A percentile compares a stretch with the other conserved stretches of the same genome.
These are phyloP conservation scores for Leucoagaricus sp. DNA, from an alignment of 1,284 basidiomycete genomes.

Conservation along the genomic window DNA sequence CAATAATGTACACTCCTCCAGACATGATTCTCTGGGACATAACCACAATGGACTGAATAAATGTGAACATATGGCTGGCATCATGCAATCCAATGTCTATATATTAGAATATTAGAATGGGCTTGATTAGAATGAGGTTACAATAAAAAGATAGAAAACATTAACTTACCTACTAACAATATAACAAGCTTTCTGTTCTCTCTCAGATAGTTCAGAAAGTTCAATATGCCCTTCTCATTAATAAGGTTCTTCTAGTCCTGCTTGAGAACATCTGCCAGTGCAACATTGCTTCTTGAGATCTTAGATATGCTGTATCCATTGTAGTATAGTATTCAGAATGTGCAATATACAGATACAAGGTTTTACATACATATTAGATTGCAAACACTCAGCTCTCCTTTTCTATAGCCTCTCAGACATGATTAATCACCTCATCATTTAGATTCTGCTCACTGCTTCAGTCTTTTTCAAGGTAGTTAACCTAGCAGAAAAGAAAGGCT, in stretches of 20 bases:
- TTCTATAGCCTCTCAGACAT: conserved; percentile 72
- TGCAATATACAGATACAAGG: conserved; percentile 6
- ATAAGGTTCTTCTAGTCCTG: conserved; percentile 73
- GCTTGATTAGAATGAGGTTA: too few species aligned
- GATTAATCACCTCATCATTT: conserved; percentile 70
- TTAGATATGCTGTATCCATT: conserved; percentile 67
- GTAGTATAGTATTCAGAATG: conserved; percentile 11
- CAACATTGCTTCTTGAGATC: conserved; percentile 59
- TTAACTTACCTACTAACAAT: conserved; percentile 60
- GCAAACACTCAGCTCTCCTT: conserved; percentile 74
- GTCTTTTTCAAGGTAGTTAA: conserved; percentile 54
- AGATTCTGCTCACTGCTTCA: conserved; percentile 55
- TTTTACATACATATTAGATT: conserved; percentile 67
- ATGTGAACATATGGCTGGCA: conserved; percentile 58
- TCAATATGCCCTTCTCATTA: conserved; percentile 55
- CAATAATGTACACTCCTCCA: conserved; percentile 72
- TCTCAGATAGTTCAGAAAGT: conserved; percentile 68
- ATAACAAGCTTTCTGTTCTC: conserved; percentile 69
- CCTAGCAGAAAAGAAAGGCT: conserved; percentile 75
- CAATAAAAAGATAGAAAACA: too few species aligned
- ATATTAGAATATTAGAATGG: too few species aligned
- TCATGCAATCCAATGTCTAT: conserved; percentile 66
- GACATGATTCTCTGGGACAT: conserved; percentile 62
- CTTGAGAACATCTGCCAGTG: too few species aligned
- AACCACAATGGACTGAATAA: conserved; percentile 52